Conservation (phyloP, 768 basidiomycete genomes). For the Lyophyllum shimeji region DNA sequence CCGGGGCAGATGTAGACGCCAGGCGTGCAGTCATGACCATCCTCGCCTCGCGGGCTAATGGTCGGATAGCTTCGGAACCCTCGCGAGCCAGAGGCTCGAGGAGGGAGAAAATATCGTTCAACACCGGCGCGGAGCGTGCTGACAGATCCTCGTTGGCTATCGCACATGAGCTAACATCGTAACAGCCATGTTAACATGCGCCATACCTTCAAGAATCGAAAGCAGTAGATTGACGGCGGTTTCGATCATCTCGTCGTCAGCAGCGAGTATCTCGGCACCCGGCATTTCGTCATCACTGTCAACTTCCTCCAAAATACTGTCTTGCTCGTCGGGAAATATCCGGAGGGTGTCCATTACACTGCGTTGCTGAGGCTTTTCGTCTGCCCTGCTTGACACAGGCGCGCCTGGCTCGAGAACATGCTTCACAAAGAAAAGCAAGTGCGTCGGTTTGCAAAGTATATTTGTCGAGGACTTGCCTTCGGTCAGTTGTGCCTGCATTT, state of each 20-base stretch:
- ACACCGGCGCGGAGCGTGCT: constrained; percentile 55
- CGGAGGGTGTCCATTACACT: constrained; percentile 26
- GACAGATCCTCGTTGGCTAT: constrained; percentile 61
- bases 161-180: not conserved
- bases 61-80: constrained; percentile 46
- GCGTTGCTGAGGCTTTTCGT: constrained; percentile 8
- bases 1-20: constrained; percentile 52
- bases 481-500: constrained; percentile 73
- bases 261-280: constrained; percentile 35
- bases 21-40: constrained; percentile 83
- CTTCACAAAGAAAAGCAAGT: constrained; percentile 82
- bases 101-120: constrained; percentile 69
- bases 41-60: constrained; percentile 73
- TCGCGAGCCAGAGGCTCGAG: constrained; percentile 57
- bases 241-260: constrained; percentile 65
- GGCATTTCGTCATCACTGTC: constrained; percentile 58
- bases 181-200: not conserved
- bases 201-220: constrained; percentile 81
- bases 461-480: constrained; percentile 51
- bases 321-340: constrained; percentile 34
- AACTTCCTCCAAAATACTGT: constrained; percentile 42
- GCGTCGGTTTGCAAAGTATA: constrained; percentile 61
- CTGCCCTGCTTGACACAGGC: constrained; percentile 23
- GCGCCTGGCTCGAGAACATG: constrained; percentile 60
- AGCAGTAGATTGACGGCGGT: constrained; percentile 82